Conservation (phyloP, 2,329 filamentous ascomycete species). For the Pseudocercospora macadamiae region DNA sequence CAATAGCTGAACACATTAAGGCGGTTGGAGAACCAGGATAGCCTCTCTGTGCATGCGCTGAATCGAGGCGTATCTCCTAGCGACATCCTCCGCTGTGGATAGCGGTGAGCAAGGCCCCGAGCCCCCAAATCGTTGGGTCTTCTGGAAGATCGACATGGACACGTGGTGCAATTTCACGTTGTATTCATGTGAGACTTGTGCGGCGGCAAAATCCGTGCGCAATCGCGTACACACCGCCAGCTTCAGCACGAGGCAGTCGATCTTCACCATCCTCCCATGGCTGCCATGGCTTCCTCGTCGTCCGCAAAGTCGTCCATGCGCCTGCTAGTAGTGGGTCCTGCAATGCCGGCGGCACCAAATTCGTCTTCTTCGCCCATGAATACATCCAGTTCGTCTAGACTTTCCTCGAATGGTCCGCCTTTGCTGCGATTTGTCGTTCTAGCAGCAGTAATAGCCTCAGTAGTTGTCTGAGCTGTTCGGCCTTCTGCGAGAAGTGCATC, state of each 20-base stretch:
- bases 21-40: conserved; percentile 2
- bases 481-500: conserved; percentile 9
- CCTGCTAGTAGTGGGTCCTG: neutral
- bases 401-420: neutral
- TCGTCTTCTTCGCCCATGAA: conserved; percentile 55
- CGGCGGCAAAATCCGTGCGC: neutral
- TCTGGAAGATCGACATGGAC: conserved; percentile 1
- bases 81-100: conserved; percentile 1
- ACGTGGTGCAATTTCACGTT: neutral
- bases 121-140: neutral
- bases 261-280: conserved; percentile 30
- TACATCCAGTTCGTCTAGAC: conserved; percentile 7
- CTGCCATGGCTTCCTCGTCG: conserved; percentile 69
- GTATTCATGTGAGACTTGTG: neutral
- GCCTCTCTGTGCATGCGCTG: conserved; percentile 4
- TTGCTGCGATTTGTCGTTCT: neutral
- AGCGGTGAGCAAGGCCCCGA: conserved; percentile 6
- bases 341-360: neutral
- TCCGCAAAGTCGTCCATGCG: conserved; percentile 55
- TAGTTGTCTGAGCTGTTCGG: neutral
- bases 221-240: conserved; percentile 11
- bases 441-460: neutral
- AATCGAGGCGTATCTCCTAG: conserved; percentile 1
- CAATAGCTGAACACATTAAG: conserved; percentile 11
- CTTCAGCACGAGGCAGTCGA: neutral